Conservation (phyloP, 345 rosid genomes). For the Hibiscus syriacus region DNA sequence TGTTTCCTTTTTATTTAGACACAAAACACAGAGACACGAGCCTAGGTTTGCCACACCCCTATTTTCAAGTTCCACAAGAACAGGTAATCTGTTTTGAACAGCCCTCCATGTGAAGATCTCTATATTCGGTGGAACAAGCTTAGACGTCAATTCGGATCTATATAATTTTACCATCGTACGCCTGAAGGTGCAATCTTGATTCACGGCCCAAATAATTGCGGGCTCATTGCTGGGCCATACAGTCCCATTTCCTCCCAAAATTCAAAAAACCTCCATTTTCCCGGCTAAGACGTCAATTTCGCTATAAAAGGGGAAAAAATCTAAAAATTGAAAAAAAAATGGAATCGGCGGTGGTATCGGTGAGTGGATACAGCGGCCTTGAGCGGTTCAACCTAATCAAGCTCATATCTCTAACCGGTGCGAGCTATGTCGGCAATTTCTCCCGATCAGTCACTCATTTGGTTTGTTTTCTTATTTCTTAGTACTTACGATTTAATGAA, state of each 20-base stretch:
- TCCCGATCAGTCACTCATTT: conserved; percentile 67
- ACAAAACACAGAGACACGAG: no score
- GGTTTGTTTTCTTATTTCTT: conserved; percentile 28
- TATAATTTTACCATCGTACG: no score
- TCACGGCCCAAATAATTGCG: not conserved
- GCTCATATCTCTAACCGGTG: conserved; percentile 61
- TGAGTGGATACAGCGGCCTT: conserved; percentile 77
- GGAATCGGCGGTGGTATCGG: conserved; percentile 86
- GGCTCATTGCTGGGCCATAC: not conserved
- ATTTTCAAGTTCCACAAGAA: no score
- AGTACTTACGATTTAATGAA: not conserved
- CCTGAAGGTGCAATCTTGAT: not conserved
- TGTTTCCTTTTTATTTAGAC: no score
- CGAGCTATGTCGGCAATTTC: conserved; percentile 73
- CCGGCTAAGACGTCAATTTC: not conserved
- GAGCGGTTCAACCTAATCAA: conserved; percentile 80
- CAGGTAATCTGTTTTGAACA: no score
- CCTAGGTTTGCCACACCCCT: no score
- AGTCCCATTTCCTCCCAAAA: not conserved
- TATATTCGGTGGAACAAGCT: no score
- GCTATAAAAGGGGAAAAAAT: not conserved
- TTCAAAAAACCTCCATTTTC: not conserved
- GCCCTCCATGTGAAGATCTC: no score
- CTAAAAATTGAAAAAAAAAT: conserved; percentile 28
- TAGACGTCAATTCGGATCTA: no score